These are phyloP conservation scores for Phylloboletellus chloephorus DNA, from an alignment of 1,284 basidiomycete species.

Conservation along the genomic window DNA sequence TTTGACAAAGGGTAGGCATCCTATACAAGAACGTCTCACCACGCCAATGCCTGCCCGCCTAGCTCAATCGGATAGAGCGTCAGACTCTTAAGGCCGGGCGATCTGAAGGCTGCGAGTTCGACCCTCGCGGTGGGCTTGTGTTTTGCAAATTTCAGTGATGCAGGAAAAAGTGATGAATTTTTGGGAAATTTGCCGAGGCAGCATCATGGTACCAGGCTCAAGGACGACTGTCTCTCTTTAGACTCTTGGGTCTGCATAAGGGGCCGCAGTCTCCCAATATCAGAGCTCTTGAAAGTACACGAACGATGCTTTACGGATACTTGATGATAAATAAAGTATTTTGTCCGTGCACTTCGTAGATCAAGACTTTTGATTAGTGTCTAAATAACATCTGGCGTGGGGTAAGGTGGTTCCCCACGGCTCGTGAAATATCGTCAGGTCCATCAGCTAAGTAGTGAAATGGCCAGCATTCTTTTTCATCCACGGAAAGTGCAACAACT, in stretches of 20 bases:
- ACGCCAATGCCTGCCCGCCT: too few species aligned
- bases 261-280: too few species aligned
- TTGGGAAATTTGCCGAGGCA: too few species aligned
- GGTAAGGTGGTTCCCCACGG: constrained; percentile 2
- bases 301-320: constrained; percentile 15
- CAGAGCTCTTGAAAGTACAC: neutral
- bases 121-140: constrained; percentile 90
- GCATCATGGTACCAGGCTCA: too few species aligned
- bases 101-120: constrained; percentile 90
- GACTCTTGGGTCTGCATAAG: too few species aligned
- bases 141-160: too few species aligned
- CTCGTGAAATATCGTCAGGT: constrained; percentile 18
- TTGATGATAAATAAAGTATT: constrained; percentile 23
- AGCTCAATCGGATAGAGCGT: constrained; percentile 86
- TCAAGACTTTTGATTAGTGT: constrained; percentile 4
- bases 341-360: constrained; percentile 11
- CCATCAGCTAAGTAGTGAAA: constrained; percentile 16
- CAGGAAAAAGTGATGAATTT: too few species aligned
- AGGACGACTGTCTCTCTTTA: too few species aligned
- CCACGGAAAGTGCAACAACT: constrained; percentile 71
- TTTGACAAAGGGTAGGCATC: too few species aligned
- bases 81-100: constrained; percentile 62
- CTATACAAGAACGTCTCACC: too few species aligned
- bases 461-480: constrained; percentile 36
- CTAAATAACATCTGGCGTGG: constrained; percentile 8